A percentile compares a stretch with the other conserved stretches of the same genome.
phyloP scores from a whole-genome alignment of 805 yeast genomes.

The Metschnikowia proteae region DNA sequence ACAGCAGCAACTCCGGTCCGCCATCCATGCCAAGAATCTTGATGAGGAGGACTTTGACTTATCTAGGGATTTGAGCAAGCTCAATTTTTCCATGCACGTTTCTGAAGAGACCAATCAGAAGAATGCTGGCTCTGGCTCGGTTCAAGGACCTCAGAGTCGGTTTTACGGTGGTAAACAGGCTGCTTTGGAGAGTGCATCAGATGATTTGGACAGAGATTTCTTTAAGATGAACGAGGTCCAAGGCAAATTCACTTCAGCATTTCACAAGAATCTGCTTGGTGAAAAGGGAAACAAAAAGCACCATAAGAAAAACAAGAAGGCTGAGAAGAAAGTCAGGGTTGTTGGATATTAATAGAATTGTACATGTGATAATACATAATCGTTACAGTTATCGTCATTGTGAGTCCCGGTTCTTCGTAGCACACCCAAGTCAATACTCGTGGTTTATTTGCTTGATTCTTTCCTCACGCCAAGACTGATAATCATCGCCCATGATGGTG shows the following conservation, averaged over 20 bases:
- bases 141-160: constrained; percentile 39
- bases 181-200: constrained; percentile 71
- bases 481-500: constrained; percentile 39
- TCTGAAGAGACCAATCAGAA: constrained; percentile 31
- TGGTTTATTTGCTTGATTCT: constrained; percentile 23
- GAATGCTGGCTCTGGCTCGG: constrained; percentile 22
- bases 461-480: constrained; percentile 39
- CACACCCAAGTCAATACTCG: neutral
- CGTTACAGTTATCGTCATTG: constrained; percentile 3
- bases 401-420: neutral
- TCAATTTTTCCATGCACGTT: constrained; percentile 78
- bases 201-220: constrained; percentile 81
- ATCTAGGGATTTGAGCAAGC: constrained; percentile 61
- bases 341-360: constrained; percentile 15
- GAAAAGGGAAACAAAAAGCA: constrained; percentile 49
- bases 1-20: constrained; percentile 62
- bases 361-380: neutral
- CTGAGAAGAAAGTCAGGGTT: constrained; percentile 40
- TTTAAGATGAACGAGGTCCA: constrained; percentile 63
- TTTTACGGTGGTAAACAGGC: constrained; percentile 83
- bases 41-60: constrained; percentile 54
- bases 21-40: constrained; percentile 57
- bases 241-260: constrained; percentile 67
- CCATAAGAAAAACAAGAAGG: constrained; percentile 73
- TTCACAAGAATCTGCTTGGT: constrained; percentile 50